Conservation (phyloP, 148 eudicot species). For the Cornus florida region DNA sequence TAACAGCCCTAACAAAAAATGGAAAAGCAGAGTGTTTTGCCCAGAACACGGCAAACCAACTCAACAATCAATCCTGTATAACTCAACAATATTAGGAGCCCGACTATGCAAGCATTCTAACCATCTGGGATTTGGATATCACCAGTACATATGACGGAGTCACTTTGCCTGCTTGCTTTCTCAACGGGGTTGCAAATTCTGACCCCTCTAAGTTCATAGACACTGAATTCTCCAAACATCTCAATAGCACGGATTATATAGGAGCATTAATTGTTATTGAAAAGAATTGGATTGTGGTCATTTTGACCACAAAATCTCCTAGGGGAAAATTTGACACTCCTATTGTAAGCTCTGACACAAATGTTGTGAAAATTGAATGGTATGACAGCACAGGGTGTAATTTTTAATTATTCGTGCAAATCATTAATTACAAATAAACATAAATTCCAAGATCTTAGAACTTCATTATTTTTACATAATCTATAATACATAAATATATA, state of each 20-base stretch:
- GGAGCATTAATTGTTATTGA: constrained; percentile 65
- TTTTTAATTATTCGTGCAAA: too few relatives aligned
- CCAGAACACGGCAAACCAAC: constrained; percentile 57
- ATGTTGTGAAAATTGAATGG: not conserved
- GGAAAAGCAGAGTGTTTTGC: constrained; percentile 72
- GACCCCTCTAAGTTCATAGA: constrained; percentile 64
- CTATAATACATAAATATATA: too few relatives aligned
- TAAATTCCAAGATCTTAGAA: too few relatives aligned
- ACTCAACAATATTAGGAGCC: constrained; percentile 72
- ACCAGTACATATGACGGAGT: constrained; percentile 53
- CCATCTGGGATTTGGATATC: constrained; percentile 59
- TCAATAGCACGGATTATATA: constrained; percentile 50
- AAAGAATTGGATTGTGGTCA: constrained; percentile 71
- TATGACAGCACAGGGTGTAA: too few relatives aligned
- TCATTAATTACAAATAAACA: too few relatives aligned
- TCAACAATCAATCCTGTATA: constrained; percentile 61
- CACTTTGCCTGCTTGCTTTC: constrained; percentile 76
- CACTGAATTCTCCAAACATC: constrained; percentile 56
- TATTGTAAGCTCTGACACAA: too few relatives aligned
- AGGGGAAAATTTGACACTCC: constrained; percentile 34
- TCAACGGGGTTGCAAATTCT: constrained; percentile 47
- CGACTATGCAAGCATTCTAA: constrained; percentile 44
- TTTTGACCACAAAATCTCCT: constrained; percentile 54
- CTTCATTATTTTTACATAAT: too few relatives aligned
- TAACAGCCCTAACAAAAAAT: constrained; percentile 48